A percentile compares a stretch with the other conserved stretches of the same genome.
phyloP scores from a whole-genome alignment of 1,139 yeast genomes.

The Dujonia santamariae region DNA sequence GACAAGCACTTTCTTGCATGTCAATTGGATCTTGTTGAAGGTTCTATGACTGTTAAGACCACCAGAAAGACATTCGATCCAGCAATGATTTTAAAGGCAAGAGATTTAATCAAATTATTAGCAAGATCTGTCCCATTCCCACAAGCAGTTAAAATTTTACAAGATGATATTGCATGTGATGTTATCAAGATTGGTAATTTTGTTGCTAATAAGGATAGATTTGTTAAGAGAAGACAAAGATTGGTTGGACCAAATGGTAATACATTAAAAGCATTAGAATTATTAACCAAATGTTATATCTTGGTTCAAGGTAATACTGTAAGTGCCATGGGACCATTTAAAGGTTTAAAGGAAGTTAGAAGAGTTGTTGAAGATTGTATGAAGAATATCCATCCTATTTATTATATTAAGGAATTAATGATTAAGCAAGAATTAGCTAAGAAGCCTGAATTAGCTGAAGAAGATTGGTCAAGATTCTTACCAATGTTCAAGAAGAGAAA shows the following conservation, averaged over 20 bases:
- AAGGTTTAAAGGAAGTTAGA: slow-evolving; percentile 88
- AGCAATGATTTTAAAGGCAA: slow-evolving; percentile 86
- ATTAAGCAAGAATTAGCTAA: slow-evolving; percentile 92
- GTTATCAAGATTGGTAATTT: slow-evolving; percentile 91
- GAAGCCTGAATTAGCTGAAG: slow-evolving; percentile 91
- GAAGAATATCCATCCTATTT: slow-evolving; percentile 94
- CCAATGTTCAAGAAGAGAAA: slow-evolving; percentile 97
- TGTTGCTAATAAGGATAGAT: slow-evolving; percentile 88
- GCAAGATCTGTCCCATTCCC: slow-evolving; percentile 98
- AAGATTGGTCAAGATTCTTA: slow-evolving; percentile 95
- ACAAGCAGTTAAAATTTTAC: slow-evolving; percentile 87
- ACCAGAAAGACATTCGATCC: slow-evolving; percentile 96
- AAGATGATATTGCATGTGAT: slow-evolving; percentile 94
- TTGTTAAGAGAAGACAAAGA: slow-evolving; percentile 93
- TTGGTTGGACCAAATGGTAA: slow-evolving; percentile 97
- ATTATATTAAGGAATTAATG: slow-evolving; percentile 96
- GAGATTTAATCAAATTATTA: slow-evolving; percentile 87
- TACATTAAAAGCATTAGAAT: slow-evolving; percentile 90
- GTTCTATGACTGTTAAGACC: slow-evolving; percentile 95
- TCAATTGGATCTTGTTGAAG: slow-evolving; percentile 87
- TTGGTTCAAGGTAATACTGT: slow-evolving; percentile 98
- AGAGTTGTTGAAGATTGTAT: slow-evolving; percentile 97
- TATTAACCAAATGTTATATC: slow-evolving; percentile 88
- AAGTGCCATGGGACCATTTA: slow-evolving; percentile 94
- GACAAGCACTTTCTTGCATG: slow-evolving; percentile 75